Evolutionary conservation across 1,139 yeast genomes (phyloP).

Genomic region (Barnettozyma hawaiiensis): DNA sequence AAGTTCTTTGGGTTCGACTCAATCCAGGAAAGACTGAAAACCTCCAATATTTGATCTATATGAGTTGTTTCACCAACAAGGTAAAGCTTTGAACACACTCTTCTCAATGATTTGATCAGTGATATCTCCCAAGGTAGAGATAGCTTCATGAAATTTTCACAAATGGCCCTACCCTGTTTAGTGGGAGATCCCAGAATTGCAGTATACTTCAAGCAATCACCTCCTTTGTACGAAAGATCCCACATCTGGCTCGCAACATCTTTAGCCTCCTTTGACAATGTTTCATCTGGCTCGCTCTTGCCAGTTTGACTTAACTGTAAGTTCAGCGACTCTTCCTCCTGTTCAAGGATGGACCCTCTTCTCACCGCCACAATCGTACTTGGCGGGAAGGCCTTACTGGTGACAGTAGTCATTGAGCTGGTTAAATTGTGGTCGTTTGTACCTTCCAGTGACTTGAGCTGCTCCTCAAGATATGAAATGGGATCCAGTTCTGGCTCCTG

Average conservation of each 20-base stretch:
- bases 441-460: background rate
- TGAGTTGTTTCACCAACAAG: constrained; percentile 83
- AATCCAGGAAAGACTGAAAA: constrained; percentile 67
- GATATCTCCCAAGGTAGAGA: constrained; percentile 31
- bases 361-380: too few relatives aligned
- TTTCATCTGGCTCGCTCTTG: background rate
- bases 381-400: background rate
- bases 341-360: background rate
- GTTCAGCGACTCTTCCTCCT: too few relatives aligned
- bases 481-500: background rate
- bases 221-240: constrained; percentile 25
- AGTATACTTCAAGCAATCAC: constrained; percentile 31
- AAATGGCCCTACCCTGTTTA: constrained; percentile 20
- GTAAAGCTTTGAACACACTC: constrained; percentile 58
- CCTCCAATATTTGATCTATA: constrained; percentile 66
- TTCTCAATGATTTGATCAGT: constrained; percentile 50
- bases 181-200: constrained; percentile 30
- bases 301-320: background rate
- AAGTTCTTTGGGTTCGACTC: constrained; percentile 41
- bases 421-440: background rate
- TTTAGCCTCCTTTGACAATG: background rate
- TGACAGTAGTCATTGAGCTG: background rate
- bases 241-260: constrained; percentile 29
- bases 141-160: constrained; percentile 27
- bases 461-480: background rate